Base-by-base conservation (phyloP, 2,329 filamentous ascomycete species). In the Cytospora paraplurivora region DNA sequence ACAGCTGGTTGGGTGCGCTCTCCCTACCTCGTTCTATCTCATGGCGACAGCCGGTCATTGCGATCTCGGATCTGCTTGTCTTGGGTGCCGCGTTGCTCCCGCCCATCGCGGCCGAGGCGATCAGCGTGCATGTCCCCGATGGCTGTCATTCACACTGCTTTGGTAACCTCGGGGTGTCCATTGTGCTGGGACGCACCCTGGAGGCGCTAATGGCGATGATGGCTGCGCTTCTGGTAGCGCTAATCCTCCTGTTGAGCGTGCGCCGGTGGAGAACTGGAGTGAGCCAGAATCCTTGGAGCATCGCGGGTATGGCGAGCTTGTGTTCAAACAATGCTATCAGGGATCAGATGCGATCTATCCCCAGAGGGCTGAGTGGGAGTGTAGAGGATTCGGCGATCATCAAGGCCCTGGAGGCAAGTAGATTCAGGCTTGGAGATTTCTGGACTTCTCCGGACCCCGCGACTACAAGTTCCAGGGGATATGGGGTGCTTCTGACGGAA, bases 241-340 rank as follows among this genome's bases (percentile, higher is more conserved):
- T 74, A 4, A 6, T 72, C 2, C 54, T 75, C 5, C 17, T 73
- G 6, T 32, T 70, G 5, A 63, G 71, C 11, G 62, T 76, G 0
- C 54, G 57, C 7, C 65, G 67, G 17, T 76, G 75, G 75, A 62
- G 61, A 15, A 71, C 73, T 0, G 74, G 75, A 2, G 72, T 76
- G 2, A 59, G 67, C 5, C 68, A 72, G 0, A 76, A 76, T 50
- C 75, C 75, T 1, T 76, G 75, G 75, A 75, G 72, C 51, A 75
- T 76, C 19, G 72, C 71, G 19, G 71, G 74, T 7, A 68, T 73
- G 6, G 72, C 73, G 4, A 66, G 67, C 13, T 63, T 76, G 8
- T 54, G 69, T 10, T 66, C 69, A 37, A 71, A 73, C 56, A 58
- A 61, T 5, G 69, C 69, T 11, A 55, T 70, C 2, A 64, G 70